Conservation (phyloP, 176 grass and related monocot species). For the Bromus sterilis region DNA sequence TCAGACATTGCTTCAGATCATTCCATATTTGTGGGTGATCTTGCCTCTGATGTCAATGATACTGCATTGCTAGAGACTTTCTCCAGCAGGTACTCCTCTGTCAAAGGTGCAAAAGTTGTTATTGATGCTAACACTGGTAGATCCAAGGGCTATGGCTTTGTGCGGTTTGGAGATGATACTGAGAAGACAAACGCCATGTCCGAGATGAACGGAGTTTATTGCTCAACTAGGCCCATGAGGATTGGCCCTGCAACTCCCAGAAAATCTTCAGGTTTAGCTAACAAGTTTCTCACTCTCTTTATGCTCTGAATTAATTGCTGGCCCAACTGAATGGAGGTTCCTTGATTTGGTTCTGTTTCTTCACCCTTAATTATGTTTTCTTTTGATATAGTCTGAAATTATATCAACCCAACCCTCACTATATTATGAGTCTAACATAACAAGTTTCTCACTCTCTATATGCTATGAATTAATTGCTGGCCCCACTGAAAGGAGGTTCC, state of each 20-base stretch:
- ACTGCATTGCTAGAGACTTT: conserved; percentile 68
- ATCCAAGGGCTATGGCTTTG: conserved; percentile 97
- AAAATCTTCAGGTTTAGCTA: conserved; percentile 80
- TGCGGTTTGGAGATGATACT: conserved; percentile 87
- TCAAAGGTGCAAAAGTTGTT: conserved; percentile 97
- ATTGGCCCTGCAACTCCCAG: conserved; percentile 90
- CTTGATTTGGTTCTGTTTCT: not conserved
- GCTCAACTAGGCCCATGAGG: conserved; percentile 89
- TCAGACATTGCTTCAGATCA: conserved; percentile 75
- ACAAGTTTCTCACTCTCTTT: conserved; percentile 13
- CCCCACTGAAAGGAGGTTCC: not conserved
- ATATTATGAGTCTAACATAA: not conserved
- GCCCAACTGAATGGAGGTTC: not conserved
- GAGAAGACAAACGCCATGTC: conserved; percentile 84
- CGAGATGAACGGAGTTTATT: conserved; percentile 96
- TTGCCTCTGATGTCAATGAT: conserved; percentile 94
- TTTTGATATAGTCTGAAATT: not conserved
- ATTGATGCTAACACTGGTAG: conserved; percentile 95
- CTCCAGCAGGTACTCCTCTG: conserved; percentile 81
- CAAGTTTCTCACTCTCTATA: conserved; percentile 12
- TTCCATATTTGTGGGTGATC: conserved; percentile 97
- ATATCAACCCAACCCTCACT: not conserved
- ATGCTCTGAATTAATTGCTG: not conserved
- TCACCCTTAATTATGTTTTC: not conserved
- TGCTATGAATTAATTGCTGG: not conserved